Evolutionary conservation across 1,284 basidiomycete species (phyloP).

Genomic region (Lentinula novae-zelandiae): DNA sequence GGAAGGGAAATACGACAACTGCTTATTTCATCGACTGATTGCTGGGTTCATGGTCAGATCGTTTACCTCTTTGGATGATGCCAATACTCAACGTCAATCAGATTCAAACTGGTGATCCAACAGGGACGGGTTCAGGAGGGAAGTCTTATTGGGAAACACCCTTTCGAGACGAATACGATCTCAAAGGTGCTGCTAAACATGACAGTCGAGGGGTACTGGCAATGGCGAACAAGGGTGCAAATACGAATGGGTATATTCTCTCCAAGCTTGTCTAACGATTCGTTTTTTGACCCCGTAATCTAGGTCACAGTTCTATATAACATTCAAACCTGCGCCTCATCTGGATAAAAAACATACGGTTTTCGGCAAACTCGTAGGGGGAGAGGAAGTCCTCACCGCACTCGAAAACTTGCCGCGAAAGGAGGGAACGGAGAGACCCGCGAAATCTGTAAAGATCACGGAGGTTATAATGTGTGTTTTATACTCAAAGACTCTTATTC

Average conservation of each 20-base stretch:
- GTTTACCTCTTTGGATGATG: background rate
- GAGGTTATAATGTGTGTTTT: constrained; percentile 69
- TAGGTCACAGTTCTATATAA: constrained; percentile 89
- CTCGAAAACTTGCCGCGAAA: constrained; percentile 82
- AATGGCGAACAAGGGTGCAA: constrained; percentile 91
- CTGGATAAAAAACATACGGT: constrained; percentile 90
- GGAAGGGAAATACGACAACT: constrained; percentile 87
- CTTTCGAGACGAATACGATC: constrained; percentile 89
- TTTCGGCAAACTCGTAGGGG: constrained; percentile 95
- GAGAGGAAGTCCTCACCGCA: constrained; percentile 84
- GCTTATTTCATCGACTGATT: constrained; percentile 89
- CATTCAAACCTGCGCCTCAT: constrained; percentile 78
- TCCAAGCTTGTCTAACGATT: constrained; percentile 4
- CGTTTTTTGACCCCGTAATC: background rate
- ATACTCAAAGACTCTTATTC: background rate
- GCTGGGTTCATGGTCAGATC: constrained; percentile 91
- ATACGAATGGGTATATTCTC: constrained; percentile 68
- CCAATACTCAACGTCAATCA: constrained; percentile 24
- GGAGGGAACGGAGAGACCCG: constrained; percentile 82
- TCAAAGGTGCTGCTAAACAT: constrained; percentile 84
- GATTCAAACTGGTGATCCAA: constrained; percentile 96
- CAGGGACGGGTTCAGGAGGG: constrained; percentile 92
- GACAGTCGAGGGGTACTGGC: constrained; percentile 78
- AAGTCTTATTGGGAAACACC: constrained; percentile 93
- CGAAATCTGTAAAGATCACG: constrained; percentile 77